phyloP scores from a whole-genome alignment of 805 yeast species.

The Ogataea ganodermae region DNA sequence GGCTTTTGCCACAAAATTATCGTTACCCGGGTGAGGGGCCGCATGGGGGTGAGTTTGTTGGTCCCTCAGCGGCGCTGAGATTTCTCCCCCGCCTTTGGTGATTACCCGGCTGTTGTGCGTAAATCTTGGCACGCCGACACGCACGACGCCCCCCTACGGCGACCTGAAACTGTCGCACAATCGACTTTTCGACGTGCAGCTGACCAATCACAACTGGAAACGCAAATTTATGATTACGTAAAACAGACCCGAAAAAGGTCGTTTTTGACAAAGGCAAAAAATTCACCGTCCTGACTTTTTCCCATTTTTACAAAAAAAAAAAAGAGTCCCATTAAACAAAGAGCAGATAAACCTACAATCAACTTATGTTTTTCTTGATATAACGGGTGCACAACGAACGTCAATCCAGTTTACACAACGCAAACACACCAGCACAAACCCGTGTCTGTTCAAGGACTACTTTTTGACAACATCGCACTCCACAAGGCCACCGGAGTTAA shows the following conservation, averaged over 20 bases:
- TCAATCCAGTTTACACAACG: neutral
- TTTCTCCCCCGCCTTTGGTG: neutral
- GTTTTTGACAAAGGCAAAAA: conserved; percentile 19
- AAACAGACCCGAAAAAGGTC: conserved; percentile 7
- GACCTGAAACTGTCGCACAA: conserved; percentile 9
- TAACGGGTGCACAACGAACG: conserved; percentile 4
- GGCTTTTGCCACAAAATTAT: neutral
- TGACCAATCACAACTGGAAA: conserved; percentile 1
- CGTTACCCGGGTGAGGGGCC: conserved; percentile 6
- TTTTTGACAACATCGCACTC: conserved; percentile 3
- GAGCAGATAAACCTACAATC: conserved; percentile 13
- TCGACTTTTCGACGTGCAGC: conserved; percentile 9
- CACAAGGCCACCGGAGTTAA: conserved; percentile 6
- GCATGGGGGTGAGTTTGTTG: no score
- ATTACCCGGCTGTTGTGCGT: conserved; percentile 7
- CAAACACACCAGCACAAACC: neutral
- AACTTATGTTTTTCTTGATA: conserved; percentile 15
- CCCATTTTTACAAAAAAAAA: conserved; percentile 26
- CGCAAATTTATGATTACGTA: conserved; percentile 1
- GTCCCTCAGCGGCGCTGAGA: neutral
- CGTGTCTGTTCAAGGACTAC: conserved; percentile 3
- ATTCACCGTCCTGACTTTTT: conserved; percentile 15
- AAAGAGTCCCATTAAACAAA: conserved; percentile 15
- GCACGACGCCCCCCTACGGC: conserved; percentile 9
- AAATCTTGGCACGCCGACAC: conserved; percentile 8